Conservation (phyloP, 129 eudicot genomes). For the Chrysanthemum lavandulifolium region DNA sequence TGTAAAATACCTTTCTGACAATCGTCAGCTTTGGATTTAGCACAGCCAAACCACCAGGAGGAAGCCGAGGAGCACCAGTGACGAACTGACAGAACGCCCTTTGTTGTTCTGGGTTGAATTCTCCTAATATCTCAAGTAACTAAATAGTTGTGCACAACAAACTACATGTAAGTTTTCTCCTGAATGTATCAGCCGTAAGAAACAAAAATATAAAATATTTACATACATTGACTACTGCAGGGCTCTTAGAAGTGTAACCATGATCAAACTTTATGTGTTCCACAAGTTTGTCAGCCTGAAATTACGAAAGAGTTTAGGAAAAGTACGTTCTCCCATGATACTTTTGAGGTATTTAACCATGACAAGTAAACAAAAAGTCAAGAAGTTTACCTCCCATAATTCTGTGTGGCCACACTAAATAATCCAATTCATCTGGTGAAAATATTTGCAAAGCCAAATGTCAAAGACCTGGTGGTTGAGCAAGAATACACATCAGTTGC, state of each 20-base stretch:
- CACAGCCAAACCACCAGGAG: constrained; percentile 86
- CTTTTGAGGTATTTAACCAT: background rate
- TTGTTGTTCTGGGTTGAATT: constrained; percentile 78
- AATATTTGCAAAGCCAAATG: constrained; percentile 63
- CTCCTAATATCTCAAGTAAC: constrained; percentile 94
- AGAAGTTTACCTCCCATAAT: constrained; percentile 59
- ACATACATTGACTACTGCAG: constrained; percentile 68
- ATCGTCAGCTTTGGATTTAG: constrained; percentile 80
- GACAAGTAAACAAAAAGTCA: background rate
- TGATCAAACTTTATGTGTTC: constrained; percentile 91
- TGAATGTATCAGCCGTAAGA: background rate
- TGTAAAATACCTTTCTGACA: constrained; percentile 67
- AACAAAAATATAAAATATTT: background rate
- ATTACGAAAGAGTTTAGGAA: background rate
- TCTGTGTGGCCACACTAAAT: constrained; percentile 72
- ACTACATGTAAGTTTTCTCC: background rate
- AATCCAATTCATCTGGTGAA: constrained; percentile 62
- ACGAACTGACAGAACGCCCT: constrained; percentile 86
- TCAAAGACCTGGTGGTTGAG: constrained; percentile 60
- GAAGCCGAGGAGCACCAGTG: constrained; percentile 93
- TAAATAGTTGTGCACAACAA: constrained; percentile 15
- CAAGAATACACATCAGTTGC: background rate
- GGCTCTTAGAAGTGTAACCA: constrained; percentile 87
- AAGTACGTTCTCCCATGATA: background rate
- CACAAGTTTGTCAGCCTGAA: constrained; percentile 71